A percentile compares a stretch with the other conserved stretches of the same genome.
phyloP scores from a whole-genome alignment of 2,329 filamentous ascomycete species.

The Sporothrix sp. region DNA sequence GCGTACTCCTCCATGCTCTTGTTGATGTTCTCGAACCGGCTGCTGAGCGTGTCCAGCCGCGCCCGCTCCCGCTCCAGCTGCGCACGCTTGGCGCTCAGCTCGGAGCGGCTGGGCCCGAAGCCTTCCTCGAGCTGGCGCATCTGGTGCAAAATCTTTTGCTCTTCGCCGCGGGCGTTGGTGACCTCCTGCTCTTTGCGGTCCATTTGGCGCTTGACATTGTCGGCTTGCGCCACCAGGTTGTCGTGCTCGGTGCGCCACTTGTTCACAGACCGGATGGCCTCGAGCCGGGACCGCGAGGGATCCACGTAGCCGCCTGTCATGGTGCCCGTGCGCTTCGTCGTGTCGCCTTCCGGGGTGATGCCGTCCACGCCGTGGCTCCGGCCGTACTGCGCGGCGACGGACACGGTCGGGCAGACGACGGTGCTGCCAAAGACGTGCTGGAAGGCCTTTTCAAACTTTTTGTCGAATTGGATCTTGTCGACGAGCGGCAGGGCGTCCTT shows the following conservation, averaged over 20 bases:
- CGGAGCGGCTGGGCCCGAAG: slow-evolving; percentile 68
- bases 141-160: slow-evolving; percentile 74
- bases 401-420: slow-evolving; percentile 83
- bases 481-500: slow-evolving; percentile 82
- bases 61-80: slow-evolving; percentile 65
- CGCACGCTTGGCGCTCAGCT: slow-evolving; percentile 64
- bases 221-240: slow-evolving; percentile 50
- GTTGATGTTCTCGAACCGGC: slow-evolving; percentile 58
- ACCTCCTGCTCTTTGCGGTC: slow-evolving; percentile 81
- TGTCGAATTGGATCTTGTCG: slow-evolving; percentile 72
- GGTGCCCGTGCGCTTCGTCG: slow-evolving; percentile 88
- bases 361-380: slow-evolving; percentile 85
- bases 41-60: slow-evolving; percentile 60
- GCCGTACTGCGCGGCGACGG: slow-evolving; percentile 81
- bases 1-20: slow-evolving; percentile 65
- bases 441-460: slow-evolving; percentile 72
- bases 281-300: slow-evolving; percentile 72
- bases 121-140: slow-evolving; percentile 69
- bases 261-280: slow-evolving; percentile 66
- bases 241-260: slow-evolving; percentile 70
- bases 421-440: slow-evolving; percentile 93
- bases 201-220: slow-evolving; percentile 58
- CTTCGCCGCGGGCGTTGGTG: slow-evolving; percentile 71
- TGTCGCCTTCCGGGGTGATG: slow-evolving; percentile 90
- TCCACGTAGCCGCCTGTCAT: slow-evolving; percentile 94